A percentile compares a stretch with the other conserved stretches of the same genome.
phyloP scores from a whole-genome alignment of 2,329 filamentous ascomycete species.

The Amauroascus niger region DNA sequence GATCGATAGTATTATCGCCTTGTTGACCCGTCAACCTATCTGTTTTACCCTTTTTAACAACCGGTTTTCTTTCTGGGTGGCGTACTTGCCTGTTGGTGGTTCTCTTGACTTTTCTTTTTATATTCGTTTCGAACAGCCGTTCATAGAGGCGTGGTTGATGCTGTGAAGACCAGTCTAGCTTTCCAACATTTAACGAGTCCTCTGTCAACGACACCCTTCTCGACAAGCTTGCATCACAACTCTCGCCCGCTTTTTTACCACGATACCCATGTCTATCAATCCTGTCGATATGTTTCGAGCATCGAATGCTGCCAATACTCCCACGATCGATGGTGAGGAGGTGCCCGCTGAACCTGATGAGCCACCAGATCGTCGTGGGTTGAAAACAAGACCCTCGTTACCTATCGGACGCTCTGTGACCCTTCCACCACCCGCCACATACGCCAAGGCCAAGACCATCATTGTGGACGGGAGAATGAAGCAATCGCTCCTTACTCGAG shows the following conservation, averaged over 20 bases:
- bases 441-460: constrained; percentile 40
- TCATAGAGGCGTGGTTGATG: neutral
- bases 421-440: constrained; percentile 28
- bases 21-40: neutral
- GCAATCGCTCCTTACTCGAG: constrained; percentile 78
- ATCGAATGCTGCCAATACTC: constrained; percentile 32
- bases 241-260: neutral
- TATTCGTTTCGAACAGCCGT: neutral
- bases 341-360: constrained; percentile 71
- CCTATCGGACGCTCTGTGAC: constrained; percentile 13
- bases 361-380: constrained; percentile 56
- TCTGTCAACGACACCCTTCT: neutral
- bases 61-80: constrained; percentile 5
- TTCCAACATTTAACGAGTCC: constrained; percentile 2
- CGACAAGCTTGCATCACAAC: neutral
- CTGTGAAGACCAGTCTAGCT: neutral
- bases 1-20: neutral
- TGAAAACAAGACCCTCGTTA: constrained; percentile 6
- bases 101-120: neutral
- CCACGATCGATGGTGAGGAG: constrained; percentile 49
- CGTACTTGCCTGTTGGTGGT: constrained; percentile 7
- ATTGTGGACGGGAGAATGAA: constrained; percentile 46
- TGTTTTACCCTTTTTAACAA: neutral
- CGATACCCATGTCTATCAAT: constrained; percentile 4
- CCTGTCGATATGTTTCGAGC: constrained; percentile 36